Percentiles rank a stretch among this genome's conserved stretches.
Conservation (phyloP, 2,329 filamentous ascomycete genomes). For the Dactylellina leptospora region DNA sequence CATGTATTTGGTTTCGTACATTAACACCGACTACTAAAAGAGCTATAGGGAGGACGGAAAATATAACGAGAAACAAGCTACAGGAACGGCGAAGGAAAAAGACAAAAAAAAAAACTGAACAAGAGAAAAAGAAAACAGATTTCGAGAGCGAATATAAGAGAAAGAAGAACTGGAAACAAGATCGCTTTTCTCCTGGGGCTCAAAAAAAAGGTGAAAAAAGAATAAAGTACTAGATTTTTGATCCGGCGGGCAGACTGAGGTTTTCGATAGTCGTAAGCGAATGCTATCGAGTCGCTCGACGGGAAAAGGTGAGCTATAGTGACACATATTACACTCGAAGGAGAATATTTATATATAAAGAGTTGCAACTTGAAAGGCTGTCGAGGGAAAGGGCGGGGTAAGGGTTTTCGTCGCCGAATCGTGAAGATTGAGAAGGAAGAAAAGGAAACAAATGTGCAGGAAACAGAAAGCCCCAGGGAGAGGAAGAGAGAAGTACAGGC, state of each 20-base stretch:
- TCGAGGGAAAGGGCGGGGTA: conserved; percentile 12
- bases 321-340: conserved; percentile 60
- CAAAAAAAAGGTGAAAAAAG: conserved; percentile 38
- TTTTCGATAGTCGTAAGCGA: conserved; percentile 56
- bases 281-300: conserved; percentile 58
- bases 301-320: conserved; percentile 58
- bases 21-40: conserved; percentile 53
- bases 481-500: conserved; percentile 49
- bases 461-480: conserved; percentile 44
- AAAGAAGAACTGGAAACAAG: conserved; percentile 54
- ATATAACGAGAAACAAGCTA: conserved; percentile 41
- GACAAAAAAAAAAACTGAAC: background rate
- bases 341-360: conserved; percentile 54
- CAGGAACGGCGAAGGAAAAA: conserved; percentile 32
- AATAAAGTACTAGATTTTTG: conserved; percentile 57
- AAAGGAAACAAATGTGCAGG: conserved; percentile 16
- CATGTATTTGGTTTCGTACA: conserved; percentile 53
- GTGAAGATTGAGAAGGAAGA: conserved; percentile 9
- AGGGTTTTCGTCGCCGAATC: conserved; percentile 48
- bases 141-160: background rate
- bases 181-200: conserved; percentile 56
- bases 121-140: conserved; percentile 3
- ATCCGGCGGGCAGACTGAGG: conserved; percentile 16
- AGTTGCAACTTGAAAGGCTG: conserved; percentile 11
- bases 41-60: conserved; percentile 36